These are phyloP conservation scores for Paramecium caudatum DNA, from an alignment of 73 alveolate species.

Conservation along the genomic window DNA sequence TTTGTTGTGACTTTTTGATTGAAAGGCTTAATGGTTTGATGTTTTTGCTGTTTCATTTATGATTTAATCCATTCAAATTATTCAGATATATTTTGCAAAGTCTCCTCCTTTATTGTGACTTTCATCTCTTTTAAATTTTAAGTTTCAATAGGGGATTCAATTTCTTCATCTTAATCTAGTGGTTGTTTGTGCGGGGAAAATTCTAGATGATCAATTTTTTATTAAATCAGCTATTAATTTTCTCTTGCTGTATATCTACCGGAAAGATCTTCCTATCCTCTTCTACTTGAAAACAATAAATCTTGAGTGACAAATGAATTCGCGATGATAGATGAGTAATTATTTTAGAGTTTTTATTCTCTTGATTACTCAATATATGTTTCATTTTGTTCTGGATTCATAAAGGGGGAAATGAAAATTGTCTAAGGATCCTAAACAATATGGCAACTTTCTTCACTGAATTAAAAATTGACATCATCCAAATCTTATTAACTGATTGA, in stretches of 20 bases:
- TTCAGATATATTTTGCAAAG: neutral
- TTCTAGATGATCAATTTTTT: neutral
- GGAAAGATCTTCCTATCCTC: neutral
- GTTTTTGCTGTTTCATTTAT: neutral
- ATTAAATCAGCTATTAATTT: neutral
- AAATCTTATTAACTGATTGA: neutral
- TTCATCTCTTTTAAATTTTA: neutral
- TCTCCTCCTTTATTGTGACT: neutral
- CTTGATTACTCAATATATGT: too few species aligned
- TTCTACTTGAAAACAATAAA: neutral
- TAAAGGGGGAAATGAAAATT: neutral
- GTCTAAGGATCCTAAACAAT: neutral
- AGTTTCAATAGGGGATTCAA: neutral
- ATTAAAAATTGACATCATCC: neutral
- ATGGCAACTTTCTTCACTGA: neutral
- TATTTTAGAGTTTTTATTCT: neutral
- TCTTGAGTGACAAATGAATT: neutral
- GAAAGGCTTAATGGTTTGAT: too few species aligned
- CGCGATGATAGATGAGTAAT: neutral
- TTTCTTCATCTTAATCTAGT: neutral
- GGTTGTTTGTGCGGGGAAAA: neutral
- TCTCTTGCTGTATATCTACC: neutral
- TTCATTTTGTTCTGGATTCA: neutral
- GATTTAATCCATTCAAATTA: slow-evolving; percentile 24
- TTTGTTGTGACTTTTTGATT: too few species aligned